phyloP scores from a whole-genome alignment of 306 rosid genomes.

The Heteromeles arbutifolia region DNA sequence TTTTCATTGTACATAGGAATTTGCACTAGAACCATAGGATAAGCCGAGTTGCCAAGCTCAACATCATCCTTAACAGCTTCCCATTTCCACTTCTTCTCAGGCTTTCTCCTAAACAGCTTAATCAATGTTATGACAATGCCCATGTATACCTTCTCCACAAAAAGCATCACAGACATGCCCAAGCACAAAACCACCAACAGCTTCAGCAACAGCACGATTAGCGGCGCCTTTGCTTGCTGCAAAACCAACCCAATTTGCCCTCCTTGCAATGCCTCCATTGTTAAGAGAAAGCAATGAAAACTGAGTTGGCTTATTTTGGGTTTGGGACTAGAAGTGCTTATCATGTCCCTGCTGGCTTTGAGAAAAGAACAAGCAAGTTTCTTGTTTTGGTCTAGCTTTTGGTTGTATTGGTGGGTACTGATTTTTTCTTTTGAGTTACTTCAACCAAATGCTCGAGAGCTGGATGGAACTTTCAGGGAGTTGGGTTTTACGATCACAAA shows the following conservation, averaged over 20 bases:
- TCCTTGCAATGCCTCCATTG: constrained; percentile 37
- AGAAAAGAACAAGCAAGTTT: constrained; percentile 64
- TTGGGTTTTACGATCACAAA: constrained; percentile 6
- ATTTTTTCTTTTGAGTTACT: constrained; percentile 64
- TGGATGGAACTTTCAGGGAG: constrained; percentile 15
- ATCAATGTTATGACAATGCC: constrained; percentile 53
- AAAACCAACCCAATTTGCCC: constrained; percentile 45
- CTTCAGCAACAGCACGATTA: constrained; percentile 59
- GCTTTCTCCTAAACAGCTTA: constrained; percentile 44
- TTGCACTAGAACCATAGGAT: constrained; percentile 44
- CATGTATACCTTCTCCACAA: constrained; percentile 78
- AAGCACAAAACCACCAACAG: constrained; percentile 45
- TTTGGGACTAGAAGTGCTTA: constrained; percentile 4
- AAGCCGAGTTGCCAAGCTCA: constrained; percentile 50
- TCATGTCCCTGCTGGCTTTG: constrained; percentile 30
- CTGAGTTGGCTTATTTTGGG: background rate
- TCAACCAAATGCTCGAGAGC: constrained; percentile 24
- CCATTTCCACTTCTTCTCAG: constrained; percentile 71
- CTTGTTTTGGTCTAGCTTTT: constrained; percentile 6
- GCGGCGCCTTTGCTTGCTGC: constrained; percentile 49
- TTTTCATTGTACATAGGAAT: constrained; percentile 34
- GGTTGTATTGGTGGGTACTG: constrained; percentile 1
- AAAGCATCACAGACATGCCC: constrained; percentile 71
- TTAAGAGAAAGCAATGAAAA: background rate
- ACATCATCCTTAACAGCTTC: constrained; percentile 61